Evolutionary conservation across 306 rosid genomes (phyloP).

Genomic region (Dryas drummondii): DNA sequence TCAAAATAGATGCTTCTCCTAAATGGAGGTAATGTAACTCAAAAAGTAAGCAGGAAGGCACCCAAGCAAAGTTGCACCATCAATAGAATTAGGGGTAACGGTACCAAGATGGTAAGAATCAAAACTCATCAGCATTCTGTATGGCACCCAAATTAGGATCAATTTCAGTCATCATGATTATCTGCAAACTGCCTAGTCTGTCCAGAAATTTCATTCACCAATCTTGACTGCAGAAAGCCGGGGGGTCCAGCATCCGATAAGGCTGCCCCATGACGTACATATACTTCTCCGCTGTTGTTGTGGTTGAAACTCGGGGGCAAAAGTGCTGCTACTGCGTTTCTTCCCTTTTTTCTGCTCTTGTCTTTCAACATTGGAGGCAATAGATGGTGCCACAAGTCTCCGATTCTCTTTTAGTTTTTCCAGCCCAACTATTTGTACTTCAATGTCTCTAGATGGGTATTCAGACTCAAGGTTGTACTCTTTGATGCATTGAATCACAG

Average conservation of each 20-base stretch:
- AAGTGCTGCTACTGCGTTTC: no score
- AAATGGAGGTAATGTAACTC: not conserved
- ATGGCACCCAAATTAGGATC: not conserved
- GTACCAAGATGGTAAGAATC: not conserved
- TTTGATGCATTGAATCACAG: slow-evolving; percentile 38
- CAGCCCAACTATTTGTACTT: slow-evolving; percentile 27
- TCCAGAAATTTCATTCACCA: not conserved
- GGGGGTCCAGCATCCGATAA: not conserved
- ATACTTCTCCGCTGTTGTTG: slow-evolving; percentile 11
- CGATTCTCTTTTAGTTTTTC: slow-evolving; percentile 22
- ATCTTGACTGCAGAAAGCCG: not conserved
- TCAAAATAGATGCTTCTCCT: not conserved
- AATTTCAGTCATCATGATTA: not conserved
- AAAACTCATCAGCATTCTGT: no score
- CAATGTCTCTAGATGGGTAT: slow-evolving; percentile 30
- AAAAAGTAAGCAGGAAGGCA: not conserved
- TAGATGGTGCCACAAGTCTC: not conserved
- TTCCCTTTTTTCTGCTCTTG: not conserved
- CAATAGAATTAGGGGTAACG: not conserved
- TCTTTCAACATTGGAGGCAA: not conserved
- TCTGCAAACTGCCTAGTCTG: not conserved
- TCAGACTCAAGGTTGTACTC: slow-evolving; percentile 44
- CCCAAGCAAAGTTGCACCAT: not conserved
- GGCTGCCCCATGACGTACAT: not conserved
- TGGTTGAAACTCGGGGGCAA: not conserved